Evolutionary conservation across 495 filamentous ascomycete genomes (phyloP), one percentile per base, ranked within the genome.

Genomic region (Aspergillus heteromorphus): DNA sequence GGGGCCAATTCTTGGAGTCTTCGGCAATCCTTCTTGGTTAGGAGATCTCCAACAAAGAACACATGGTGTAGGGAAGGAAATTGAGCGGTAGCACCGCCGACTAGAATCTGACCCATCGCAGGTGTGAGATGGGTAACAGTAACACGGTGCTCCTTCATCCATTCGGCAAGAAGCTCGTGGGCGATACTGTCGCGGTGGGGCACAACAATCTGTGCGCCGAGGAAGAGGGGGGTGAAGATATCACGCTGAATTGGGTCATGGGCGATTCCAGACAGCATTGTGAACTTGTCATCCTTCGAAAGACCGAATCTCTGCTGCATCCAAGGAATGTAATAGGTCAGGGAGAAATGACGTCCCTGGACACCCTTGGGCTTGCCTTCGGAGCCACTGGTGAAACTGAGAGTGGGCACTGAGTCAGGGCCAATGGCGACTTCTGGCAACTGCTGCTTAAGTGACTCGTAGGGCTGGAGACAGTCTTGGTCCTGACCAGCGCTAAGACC

Each of bases 181-280:
- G 86, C 82, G 36, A 98, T 98, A 61, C 91, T 85, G 51, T 95
- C 92, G 18, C 82, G 82, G 4, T 86, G 81, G 1, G 92, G 92
- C 1, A 96, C 85, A 16, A 97, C 68, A 0, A 97, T 68, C 63
- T 88, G 81, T 0, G 89, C 91, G 19, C 89, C 91, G 16, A 95
- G 73, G 75, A 93, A 97, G 8, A 97, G 77, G 0, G 93, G 92
- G 0, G 89, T 97, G 70, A 97, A 96, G 20, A 97, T 92, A 69
- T 97, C 92, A 62, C 89, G 70, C 64, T 96, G 91, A 43, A 95
- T 90, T 0, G 91, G 90, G 64, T 97, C 92, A 61, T 96, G 92
- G 1, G 89, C 87, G 56, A 77, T 92, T 25, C 91, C 91, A 40
- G 78, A 84, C 13, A 97, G 76, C 75, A 96, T 87, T 0, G 91